Evolutionary conservation across 768 basidiomycete species (phyloP).

Genomic region (Collybia nuda): DNA sequence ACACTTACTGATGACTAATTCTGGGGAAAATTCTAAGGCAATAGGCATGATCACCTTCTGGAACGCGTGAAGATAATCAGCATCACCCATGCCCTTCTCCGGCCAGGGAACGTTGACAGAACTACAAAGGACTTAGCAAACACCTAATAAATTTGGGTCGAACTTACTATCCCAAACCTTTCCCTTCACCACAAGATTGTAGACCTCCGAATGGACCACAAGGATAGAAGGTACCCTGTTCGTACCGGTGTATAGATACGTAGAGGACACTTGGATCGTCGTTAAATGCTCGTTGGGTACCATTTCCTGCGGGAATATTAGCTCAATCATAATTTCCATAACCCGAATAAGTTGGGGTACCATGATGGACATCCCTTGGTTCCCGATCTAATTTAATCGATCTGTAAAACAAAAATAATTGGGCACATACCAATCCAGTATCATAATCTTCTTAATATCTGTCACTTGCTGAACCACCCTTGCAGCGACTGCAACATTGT

Average conservation of each 20-base stretch:
- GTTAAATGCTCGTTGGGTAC: slow-evolving; percentile 94
- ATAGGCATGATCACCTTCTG: slow-evolving; percentile 97
- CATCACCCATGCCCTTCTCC: slow-evolving; percentile 82
- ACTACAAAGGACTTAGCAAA: slow-evolving; percentile 36
- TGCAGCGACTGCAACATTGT: slow-evolving; percentile 94
- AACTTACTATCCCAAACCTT: slow-evolving; percentile 83
- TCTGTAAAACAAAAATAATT: neutral
- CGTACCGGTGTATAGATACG: slow-evolving; percentile 94
- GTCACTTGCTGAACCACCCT: slow-evolving; percentile 75
- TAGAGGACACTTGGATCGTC: slow-evolving; percentile 91
- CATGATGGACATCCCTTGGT: slow-evolving; percentile 83
- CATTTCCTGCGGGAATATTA: slow-evolving; percentile 66
- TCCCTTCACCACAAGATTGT: slow-evolving; percentile 82
- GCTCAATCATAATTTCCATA: too few relatives aligned
- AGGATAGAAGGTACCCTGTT: slow-evolving; percentile 90
- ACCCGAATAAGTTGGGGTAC: slow-evolving; percentile 30
- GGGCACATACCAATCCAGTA: slow-evolving; percentile 85
- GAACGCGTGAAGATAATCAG: slow-evolving; percentile 96
- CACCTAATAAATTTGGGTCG: slow-evolving; percentile 4
- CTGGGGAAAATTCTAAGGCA: slow-evolving; percentile 93
- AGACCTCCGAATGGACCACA: slow-evolving; percentile 87
- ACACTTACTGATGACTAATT: slow-evolving; percentile 88
- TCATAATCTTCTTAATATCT: slow-evolving; percentile 76
- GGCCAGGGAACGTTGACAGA: slow-evolving; percentile 98
- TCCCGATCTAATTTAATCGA: neutral